Evolutionary conservation across 495 filamentous ascomycete genomes (phyloP).

Genomic region (Aspergillus taichungensis): DNA sequence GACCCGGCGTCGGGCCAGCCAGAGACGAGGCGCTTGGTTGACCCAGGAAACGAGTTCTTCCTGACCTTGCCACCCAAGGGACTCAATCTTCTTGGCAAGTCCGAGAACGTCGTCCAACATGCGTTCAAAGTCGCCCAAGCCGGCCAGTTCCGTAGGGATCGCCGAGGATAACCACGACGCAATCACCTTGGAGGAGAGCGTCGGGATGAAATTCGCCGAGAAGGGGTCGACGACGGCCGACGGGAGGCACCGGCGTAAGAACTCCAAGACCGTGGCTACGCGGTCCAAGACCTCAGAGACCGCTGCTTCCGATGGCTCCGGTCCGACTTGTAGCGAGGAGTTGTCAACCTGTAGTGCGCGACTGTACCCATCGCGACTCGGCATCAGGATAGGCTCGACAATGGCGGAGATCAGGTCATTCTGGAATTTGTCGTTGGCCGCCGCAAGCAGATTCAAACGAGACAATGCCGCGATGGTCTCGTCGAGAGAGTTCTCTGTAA

Average conservation of each 20-base stretch:
- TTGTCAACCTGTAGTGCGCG: constrained; percentile 21
- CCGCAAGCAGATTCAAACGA: constrained; percentile 24
- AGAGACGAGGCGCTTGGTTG: constrained; percentile 65
- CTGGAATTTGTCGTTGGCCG: constrained; percentile 27
- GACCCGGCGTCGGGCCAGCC: constrained; percentile 79
- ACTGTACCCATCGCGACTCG: constrained; percentile 17
- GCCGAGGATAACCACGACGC: constrained; percentile 63
- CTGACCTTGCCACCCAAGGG: constrained; percentile 57
- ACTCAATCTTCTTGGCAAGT: constrained; percentile 55
- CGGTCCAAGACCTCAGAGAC: constrained; percentile 32
- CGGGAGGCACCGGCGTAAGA: constrained; percentile 58
- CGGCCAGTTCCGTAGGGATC: constrained; percentile 63
- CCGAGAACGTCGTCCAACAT: constrained; percentile 49
- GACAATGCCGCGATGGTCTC: constrained; percentile 27
- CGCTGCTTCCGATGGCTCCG: constrained; percentile 17
- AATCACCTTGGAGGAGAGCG: constrained; percentile 56
- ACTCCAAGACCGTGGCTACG: constrained; percentile 52
- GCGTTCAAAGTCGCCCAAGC: constrained; percentile 59
- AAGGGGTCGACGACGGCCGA: constrained; percentile 49
- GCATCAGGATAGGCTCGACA: constrained; percentile 27
- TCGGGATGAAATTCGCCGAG: constrained; percentile 57
- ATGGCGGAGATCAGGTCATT: constrained; percentile 23
- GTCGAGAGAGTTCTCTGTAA: constrained; percentile 17
- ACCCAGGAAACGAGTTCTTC: constrained; percentile 72
- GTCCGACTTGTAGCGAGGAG: constrained; percentile 22